These are phyloP conservation scores for Globisporangium heterothallicum DNA, from an alignment of 352 stramenopile genomes.

Conservation along the genomic window DNA sequence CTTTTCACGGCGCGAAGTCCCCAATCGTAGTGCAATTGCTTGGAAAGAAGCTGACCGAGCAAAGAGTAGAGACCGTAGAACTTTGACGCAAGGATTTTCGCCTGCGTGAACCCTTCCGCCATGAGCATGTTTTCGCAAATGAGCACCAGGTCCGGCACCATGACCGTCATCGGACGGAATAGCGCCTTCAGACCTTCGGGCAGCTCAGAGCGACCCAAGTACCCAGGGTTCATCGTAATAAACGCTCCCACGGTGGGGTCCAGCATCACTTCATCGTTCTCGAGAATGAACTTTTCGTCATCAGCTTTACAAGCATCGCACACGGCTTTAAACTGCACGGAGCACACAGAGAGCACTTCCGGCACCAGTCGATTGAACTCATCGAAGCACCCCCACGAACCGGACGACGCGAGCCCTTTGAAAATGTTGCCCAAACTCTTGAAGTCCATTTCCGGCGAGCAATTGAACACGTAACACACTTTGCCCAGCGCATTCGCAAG, in stretches of 20 bases:
- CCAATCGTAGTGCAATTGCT: slow-evolving; percentile 95
- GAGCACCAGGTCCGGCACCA: slow-evolving; percentile 94
- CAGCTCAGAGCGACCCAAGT: slow-evolving; percentile 92
- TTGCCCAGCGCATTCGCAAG: slow-evolving; percentile 92
- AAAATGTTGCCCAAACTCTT: slow-evolving; percentile 96
- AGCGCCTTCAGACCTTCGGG: slow-evolving; percentile 94
- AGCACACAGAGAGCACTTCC: slow-evolving; percentile 92
- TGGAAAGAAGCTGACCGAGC: slow-evolving; percentile 90
- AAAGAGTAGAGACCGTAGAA: slow-evolving; percentile 95
- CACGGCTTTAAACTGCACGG: slow-evolving; percentile 94
- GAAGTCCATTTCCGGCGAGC: slow-evolving; percentile 96
- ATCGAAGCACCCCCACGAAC: slow-evolving; percentile 96
- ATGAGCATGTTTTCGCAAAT: slow-evolving; percentile 98
- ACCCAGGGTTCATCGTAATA: slow-evolving; percentile 97
- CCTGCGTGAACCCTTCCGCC: slow-evolving; percentile 93
- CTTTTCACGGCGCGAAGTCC: slow-evolving; percentile 94
- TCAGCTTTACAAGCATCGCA: slow-evolving; percentile 95
- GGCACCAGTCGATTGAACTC: slow-evolving; percentile 95
- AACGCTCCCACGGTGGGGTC: slow-evolving; percentile 92
- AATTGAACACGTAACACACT: slow-evolving; percentile 95
- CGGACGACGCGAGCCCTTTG: slow-evolving; percentile 92
- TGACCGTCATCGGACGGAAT: slow-evolving; percentile 95
- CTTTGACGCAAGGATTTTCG: slow-evolving; percentile 93
- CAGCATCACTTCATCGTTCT: slow-evolving; percentile 91
- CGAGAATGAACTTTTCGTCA: slow-evolving; percentile 90